Evolutionary conservation across 202 grass and related monocot genomes (phyloP).

Genomic region (Bolboschoenoplectus hybrid): DNA sequence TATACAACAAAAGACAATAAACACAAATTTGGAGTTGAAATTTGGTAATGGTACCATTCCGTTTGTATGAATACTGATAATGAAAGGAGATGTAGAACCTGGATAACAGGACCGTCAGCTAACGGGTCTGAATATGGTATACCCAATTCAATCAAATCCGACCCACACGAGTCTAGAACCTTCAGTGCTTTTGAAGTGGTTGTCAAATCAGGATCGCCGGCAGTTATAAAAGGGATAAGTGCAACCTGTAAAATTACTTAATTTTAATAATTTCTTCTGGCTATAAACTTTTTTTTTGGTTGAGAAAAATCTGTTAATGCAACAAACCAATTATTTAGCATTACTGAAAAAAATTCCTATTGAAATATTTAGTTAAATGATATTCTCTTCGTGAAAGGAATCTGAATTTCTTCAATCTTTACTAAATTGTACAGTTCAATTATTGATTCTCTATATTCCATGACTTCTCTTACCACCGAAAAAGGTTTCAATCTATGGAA

Average conservation of each 20-base stretch:
- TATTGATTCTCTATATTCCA: no score
- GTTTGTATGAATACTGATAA: background rate
- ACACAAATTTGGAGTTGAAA: background rate
- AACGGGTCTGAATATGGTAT: conserved; percentile 87
- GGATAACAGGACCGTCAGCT: conserved; percentile 91
- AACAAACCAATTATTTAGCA: background rate
- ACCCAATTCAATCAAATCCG: conserved; percentile 85
- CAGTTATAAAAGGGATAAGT: conserved; percentile 78
- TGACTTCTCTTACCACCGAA: background rate
- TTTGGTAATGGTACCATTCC: background rate
- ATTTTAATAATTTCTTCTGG: background rate
- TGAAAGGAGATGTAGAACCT: conserved; percentile 44
- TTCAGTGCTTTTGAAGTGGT: conserved; percentile 82
- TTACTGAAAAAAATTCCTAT: background rate
- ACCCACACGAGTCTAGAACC: conserved; percentile 81
- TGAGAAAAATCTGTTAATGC: background rate
- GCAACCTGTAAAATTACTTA: conserved; percentile 51
- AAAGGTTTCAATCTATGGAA: background rate
- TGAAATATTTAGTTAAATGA: background rate
- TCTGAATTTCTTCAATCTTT: background rate
- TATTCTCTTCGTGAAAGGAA: no score
- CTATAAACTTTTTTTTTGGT: background rate
- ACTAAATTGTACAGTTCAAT: background rate
- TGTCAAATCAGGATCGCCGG: conserved; percentile 78
- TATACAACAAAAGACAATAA: conserved; percentile 7